These are phyloP conservation scores for Penicillium sp. DNA, from an alignment of 2,329 filamentous ascomycete species.

Conservation along the genomic window DNA sequence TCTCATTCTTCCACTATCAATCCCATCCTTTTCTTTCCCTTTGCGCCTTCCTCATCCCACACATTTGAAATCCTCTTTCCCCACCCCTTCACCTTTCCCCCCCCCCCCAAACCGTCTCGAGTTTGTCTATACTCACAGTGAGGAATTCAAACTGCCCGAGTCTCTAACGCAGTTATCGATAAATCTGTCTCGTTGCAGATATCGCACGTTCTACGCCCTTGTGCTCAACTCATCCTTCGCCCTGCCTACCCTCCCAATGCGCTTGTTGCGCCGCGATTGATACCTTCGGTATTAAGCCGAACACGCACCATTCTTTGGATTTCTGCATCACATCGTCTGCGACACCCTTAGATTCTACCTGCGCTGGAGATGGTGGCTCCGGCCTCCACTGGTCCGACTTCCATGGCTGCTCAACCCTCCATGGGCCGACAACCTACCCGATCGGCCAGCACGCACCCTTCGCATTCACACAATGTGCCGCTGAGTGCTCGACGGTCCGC, in stretches of 20 bases:
- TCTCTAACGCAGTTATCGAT: constrained; percentile 5
- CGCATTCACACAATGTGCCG: constrained; percentile 48
- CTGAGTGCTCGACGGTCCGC: constrained; percentile 59
- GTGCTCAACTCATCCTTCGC: constrained; percentile 6
- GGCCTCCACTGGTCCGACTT: constrained; percentile 37
- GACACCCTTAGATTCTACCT: constrained; percentile 10
- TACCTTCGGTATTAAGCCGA: constrained; percentile 25
- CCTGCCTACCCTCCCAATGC: constrained; percentile 25
- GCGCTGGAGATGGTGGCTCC: constrained; percentile 41
- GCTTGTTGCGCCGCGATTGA: constrained; percentile 29
- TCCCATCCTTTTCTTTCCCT: constrained; percentile 9
- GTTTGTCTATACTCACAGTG: not conserved
- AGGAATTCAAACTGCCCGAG: not conserved
- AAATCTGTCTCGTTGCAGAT: constrained; percentile 1
- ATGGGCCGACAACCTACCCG: constrained; percentile 33
- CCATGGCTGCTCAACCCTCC: constrained; percentile 30
- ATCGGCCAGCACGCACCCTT: constrained; percentile 39
- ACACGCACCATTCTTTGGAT: constrained; percentile 15
- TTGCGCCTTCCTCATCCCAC: constrained; percentile 12
- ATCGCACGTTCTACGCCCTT: constrained; percentile 10
- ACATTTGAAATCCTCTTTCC: constrained; percentile 1
- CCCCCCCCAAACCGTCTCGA: constrained; percentile 8
- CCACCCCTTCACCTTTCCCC: constrained; percentile 6
- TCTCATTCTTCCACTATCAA: constrained; percentile 11
- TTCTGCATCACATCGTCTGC: constrained; percentile 5